Base-by-base conservation (phyloP, 2,329 filamentous ascomycete species). In the Colletotrichum eleusines region DNA sequence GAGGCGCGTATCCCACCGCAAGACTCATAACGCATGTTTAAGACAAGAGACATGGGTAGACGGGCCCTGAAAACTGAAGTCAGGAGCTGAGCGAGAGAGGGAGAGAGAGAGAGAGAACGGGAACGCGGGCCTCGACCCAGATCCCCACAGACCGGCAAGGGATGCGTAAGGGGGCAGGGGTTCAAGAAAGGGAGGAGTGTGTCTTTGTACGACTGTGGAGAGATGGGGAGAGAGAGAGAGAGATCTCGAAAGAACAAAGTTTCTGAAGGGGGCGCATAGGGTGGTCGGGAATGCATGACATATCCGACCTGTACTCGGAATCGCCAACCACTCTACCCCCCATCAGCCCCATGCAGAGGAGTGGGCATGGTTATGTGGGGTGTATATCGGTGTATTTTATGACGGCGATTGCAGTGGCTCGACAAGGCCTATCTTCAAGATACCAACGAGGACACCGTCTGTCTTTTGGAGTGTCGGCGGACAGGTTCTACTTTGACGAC, bases 1-100 rank as follows among this genome's bases (percentile, higher is more conserved):
- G 53, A 2, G 20, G 51, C 51, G 20, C 14, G 11, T 23, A 23
- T 54, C 20, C 2, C 51, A 35, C 11, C 20, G n/a, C 33, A 23
- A 18, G 16, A 14, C 14, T 9, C 20, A 14, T 16, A 23, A 12
- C 31, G 20, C 33, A 55, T 40, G 53, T 55, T 35, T 54, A n/a
- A 55, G 53, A 55, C 33, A 20, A 38, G 33, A 55, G 53, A 26
- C 33, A 55, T 26, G 53, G 53, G 53, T 31, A n/a, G n/a, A 11
- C 26, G n/a, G 53, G 33, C 53, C 33, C 7, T 16, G 53, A 23
- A 23, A 31, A 38, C 31, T 9, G 53, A 20, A n/a, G 20, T 12
- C 20, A 26, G 12, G n/a, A n/a, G 20, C 31, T 16, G 2, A 1
- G 31, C 12, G 26, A 20, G 16, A 20, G 51, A 42, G 40, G 20